Conservation (phyloP, 1,139 yeast species). For the Pneumocystis carinii region DNA sequence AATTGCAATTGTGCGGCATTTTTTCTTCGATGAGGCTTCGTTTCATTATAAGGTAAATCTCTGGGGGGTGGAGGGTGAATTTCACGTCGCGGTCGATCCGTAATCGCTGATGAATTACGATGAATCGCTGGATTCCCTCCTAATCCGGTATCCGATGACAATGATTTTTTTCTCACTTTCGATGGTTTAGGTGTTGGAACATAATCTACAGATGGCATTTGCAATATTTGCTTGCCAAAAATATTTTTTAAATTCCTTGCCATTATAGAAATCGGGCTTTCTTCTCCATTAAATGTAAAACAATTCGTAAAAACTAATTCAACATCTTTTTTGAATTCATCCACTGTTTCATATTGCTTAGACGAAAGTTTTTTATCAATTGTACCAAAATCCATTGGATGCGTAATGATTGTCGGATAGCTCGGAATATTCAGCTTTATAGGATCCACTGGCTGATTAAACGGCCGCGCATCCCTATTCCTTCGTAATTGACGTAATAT, state of each 20-base stretch:
- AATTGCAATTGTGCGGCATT: constrained; percentile 78
- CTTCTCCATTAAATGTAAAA: constrained; percentile 67
- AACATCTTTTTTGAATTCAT: constrained; percentile 63
- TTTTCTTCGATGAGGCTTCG: constrained; percentile 82
- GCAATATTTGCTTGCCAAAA: constrained; percentile 82
- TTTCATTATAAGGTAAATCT: constrained; percentile 72
- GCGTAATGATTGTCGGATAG: constrained; percentile 63
- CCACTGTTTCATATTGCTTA: constrained; percentile 57
- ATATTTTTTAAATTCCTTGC: constrained; percentile 78
- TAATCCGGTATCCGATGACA: constrained; percentile 15
- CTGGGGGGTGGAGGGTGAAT: constrained; percentile 94
- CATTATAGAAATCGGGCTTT: constrained; percentile 76
- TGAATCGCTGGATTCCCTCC: constrained; percentile 31
- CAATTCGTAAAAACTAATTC: constrained; percentile 76
- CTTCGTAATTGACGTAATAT: constrained; percentile 57
- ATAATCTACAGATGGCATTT: constrained; percentile 70
- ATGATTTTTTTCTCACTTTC: constrained; percentile 18
- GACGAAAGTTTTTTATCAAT: constrained; percentile 63
- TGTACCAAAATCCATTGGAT: constrained; percentile 91
- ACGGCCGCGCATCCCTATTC: constrained; percentile 84
- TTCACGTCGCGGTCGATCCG: constrained; percentile 80
- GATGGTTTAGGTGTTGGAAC: constrained; percentile 20
- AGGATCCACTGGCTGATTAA: constrained; percentile 76
- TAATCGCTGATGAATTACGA: constrained; percentile 41
- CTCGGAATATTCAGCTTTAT: constrained; percentile 81